A percentile compares a stretch with the other conserved stretches of the same genome.
Evolutionary conservation across 257 asterid species (phyloP).

Genomic region (Avicennia marina): DNA sequence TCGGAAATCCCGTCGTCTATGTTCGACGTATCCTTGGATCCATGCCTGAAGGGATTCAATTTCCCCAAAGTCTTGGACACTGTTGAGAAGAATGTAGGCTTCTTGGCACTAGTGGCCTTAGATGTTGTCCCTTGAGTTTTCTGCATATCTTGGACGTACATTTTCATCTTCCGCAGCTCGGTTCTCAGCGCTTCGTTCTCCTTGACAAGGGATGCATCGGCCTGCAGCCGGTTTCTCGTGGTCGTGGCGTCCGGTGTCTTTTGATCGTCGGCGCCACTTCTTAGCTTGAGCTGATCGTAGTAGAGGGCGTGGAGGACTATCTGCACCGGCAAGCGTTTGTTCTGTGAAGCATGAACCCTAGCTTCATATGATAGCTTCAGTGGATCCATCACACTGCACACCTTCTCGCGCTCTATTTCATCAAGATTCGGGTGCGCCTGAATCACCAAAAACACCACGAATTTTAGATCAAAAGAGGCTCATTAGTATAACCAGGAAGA

Average conservation of each 20-base stretch:
- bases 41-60: slow-evolving; percentile 69
- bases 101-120: slow-evolving; percentile 20
- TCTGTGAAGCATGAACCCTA: slow-evolving; percentile 88
- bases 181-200: slow-evolving; percentile 83
- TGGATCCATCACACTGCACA: slow-evolving; percentile 91
- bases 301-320: slow-evolving; percentile 88
- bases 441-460: background rate
- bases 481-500: background rate
- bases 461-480: background rate
- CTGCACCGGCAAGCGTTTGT: slow-evolving; percentile 87
- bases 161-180: slow-evolving; percentile 83
- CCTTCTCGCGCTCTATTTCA: slow-evolving; percentile 91
- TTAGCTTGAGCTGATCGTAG: slow-evolving; percentile 71
- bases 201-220: slow-evolving; percentile 60
- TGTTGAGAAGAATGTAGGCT: slow-evolving; percentile 70
- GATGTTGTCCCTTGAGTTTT: slow-evolving; percentile 41
- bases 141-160: slow-evolving; percentile 63
- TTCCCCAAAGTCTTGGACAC: slow-evolving; percentile 77
- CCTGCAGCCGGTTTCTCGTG: slow-evolving; percentile 59
- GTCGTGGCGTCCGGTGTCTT: slow-evolving; percentile 37
- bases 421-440: slow-evolving; percentile 89
- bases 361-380: slow-evolving; percentile 87
- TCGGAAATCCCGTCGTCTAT: slow-evolving; percentile 59
- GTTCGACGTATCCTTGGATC: slow-evolving; percentile 75
- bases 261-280: slow-evolving; percentile 59